Evolutionary conservation across 202 grass and related monocot genomes (phyloP), one percentile per base, ranked within the genome.

Genomic region (Bolboschoenoplectus hybrid): DNA sequence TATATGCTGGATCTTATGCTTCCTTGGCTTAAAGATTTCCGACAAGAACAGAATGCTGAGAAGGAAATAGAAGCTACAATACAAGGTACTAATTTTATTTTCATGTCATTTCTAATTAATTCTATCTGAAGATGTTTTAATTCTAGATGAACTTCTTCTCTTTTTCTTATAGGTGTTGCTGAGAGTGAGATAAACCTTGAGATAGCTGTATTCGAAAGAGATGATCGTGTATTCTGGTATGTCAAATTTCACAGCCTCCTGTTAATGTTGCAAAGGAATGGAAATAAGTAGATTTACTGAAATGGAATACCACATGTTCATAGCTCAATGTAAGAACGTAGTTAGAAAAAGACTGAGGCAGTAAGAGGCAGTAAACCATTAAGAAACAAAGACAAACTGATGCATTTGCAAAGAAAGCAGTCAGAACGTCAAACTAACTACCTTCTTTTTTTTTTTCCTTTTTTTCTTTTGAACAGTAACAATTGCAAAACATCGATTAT

Each of bases 401-500:
- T 82, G 26, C 14, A n/a, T 60, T 19, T 58, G 35, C 53, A 80
- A 58, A 43, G 13, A 20, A 79, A 41, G 36, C 75, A 60, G 52
- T 51, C 44, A 50, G 0, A 84, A 26, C 55, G 52, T 51, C 62
- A 50, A 0, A 84, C 46, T 68, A 57, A 84, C 56, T 68, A 70
- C 62, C n/a, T 9, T 26, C 26, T 26, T 26, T 26, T 26, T 26
- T 47, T 74, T 78, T 45, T 92, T 76, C 88, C n/a, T n/a, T 40
- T 17, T 11, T 88, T 76, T 63, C n/a, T 63, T 81, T 82, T 87
- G 34, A 56, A 17, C 56, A 94, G 95, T 77, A 85, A 89, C 86
- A 87, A 58, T 19, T 94, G 95, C 84, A 92, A 53, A 87, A 97
- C 95, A 73, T 97, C 93, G 51, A 95, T 98, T 69, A 82, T 89